Percentiles rank a stretch among this genome's conserved stretches.
Evolutionary conservation across 257 asterid species (phyloP).

Genomic region (Nicotiana otophora): DNA sequence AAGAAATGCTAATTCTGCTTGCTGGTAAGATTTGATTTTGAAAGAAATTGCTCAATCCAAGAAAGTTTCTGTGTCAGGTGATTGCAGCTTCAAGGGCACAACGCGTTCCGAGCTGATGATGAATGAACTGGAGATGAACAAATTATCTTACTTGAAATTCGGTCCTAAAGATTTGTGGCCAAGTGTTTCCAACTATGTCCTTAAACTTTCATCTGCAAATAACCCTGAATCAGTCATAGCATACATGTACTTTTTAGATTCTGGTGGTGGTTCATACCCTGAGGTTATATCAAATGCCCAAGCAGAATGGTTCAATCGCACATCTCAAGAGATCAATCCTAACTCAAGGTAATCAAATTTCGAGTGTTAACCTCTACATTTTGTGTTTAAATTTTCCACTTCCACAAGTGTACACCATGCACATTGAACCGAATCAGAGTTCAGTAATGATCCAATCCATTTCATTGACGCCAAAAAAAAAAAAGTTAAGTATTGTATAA

Average conservation of each 20-base stretch:
- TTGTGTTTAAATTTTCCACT: not conserved
- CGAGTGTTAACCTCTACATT: not conserved
- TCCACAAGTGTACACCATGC: not conserved
- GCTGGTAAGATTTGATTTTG: not conserved
- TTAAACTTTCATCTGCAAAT: constrained; percentile 40
- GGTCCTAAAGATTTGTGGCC: constrained; percentile 79
- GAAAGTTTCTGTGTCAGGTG: constrained; percentile 26
- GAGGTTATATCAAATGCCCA: constrained; percentile 72
- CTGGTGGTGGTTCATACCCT: constrained; percentile 94
- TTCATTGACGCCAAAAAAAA: not conserved
- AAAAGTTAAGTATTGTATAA: not conserved
- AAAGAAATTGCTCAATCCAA: not conserved
- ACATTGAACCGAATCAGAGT: not conserved
- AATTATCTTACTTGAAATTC: constrained; percentile 37
- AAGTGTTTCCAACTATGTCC: constrained; percentile 69
- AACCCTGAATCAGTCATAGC: constrained; percentile 34
- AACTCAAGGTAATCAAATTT: constrained; percentile 45
- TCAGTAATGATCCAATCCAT: not conserved
- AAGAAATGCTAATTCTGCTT: not conserved
- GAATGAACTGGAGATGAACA: constrained; percentile 40
- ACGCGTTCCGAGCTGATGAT: constrained; percentile 62
- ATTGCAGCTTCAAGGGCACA: constrained; percentile 72
- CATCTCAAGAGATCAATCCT: constrained; percentile 54
- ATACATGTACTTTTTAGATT: constrained; percentile 77
- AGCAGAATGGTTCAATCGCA: constrained; percentile 65